Evolutionary conservation across 257 asterid species (phyloP).

Genomic region (Scutellaria galericulata): DNA sequence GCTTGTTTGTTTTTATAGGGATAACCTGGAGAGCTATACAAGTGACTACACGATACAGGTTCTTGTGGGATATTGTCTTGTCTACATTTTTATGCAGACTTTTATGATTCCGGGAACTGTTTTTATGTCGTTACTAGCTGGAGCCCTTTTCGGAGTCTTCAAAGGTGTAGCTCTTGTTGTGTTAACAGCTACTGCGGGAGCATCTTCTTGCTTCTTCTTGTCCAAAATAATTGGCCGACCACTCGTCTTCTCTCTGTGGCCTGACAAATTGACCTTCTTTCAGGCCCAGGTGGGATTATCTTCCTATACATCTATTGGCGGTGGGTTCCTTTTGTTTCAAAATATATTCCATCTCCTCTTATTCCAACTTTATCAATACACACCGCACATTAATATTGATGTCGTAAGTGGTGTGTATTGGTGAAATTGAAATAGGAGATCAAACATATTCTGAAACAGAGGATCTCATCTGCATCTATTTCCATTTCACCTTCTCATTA

Average conservation of each 20-base stretch:
- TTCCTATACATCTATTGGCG: background rate
- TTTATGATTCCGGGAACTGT: conserved; percentile 98
- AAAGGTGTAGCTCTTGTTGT: conserved; percentile 93
- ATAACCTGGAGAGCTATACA: conserved; percentile 88
- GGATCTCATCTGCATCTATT: background rate
- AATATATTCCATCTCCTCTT: background rate
- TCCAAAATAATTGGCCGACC: conserved; percentile 95
- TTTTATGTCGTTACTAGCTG: conserved; percentile 95
- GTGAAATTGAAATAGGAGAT: background rate
- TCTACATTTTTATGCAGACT: conserved; percentile 97
- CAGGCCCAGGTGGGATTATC: conserved; percentile 69
- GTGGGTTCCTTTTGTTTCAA: background rate
- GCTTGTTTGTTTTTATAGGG: conserved; percentile 51
- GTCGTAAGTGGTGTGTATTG: background rate
- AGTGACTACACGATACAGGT: conserved; percentile 93
- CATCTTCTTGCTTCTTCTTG: conserved; percentile 89
- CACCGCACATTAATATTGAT: background rate
- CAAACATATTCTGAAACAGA: background rate
- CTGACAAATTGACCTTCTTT: conserved; percentile 86
- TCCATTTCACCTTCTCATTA: conserved; percentile 27
- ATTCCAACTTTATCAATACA: background rate
- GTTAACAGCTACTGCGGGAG: conserved; percentile 92
- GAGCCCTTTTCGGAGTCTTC: conserved; percentile 85
- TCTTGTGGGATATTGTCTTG: conserved; percentile 85
- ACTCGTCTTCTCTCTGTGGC: conserved; percentile 88